Percentiles rank a stretch among this genome's conserved stretches.
Conservation (phyloP, 108 stramenopile species). For the Schizochytrium sp. region DNA sequence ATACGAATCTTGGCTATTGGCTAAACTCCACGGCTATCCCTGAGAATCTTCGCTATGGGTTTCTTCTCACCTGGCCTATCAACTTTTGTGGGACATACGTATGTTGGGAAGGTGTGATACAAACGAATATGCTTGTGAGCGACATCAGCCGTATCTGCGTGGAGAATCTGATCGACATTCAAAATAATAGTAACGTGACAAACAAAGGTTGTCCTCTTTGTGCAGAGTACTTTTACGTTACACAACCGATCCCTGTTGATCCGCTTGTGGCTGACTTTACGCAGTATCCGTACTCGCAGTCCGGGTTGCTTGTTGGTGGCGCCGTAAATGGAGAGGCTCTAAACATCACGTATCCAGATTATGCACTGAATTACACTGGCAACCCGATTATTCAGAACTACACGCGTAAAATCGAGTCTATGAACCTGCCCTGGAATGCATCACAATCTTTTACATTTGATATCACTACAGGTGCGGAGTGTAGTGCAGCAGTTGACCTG, state of each 20-base stretch:
- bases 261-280: background rate
- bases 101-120: background rate
- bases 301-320: background rate
- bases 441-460: background rate
- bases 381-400: background rate
- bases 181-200: background rate
- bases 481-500: background rate
- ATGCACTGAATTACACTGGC: background rate
- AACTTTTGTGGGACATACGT: background rate
- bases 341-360: background rate
- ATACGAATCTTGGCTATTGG: conserved; percentile 31
- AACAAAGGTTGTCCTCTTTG: background rate
- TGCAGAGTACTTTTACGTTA: background rate
- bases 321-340: background rate
- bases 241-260: too few species aligned
- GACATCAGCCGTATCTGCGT: background rate
- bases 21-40: background rate
- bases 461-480: background rate
- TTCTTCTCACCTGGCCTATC: conserved; percentile 21
- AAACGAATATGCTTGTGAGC: background rate
- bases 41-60: background rate
- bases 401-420: background rate
- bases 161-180: background rate
- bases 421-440: background rate
- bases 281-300: background rate